Evolutionary conservation across 2,329 filamentous ascomycete species (phyloP), one percentile per base, ranked within the genome.

Genomic region (Botrytis deweyae): DNA sequence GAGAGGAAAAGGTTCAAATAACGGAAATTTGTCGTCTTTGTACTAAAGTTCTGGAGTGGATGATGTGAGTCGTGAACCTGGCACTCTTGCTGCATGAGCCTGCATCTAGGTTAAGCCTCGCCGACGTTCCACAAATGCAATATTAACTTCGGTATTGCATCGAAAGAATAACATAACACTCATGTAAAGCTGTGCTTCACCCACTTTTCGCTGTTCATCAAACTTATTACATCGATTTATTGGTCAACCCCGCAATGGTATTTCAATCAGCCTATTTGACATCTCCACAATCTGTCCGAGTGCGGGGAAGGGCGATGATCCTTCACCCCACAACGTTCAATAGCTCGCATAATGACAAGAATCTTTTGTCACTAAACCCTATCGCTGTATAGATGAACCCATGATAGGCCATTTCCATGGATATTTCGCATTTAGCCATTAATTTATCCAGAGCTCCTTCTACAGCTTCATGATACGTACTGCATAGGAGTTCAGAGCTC

Each of bases 291-390:
- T 55, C 22, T 55, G 5, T 20, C 33, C 36, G 33, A 16, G 22
- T 67, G 64, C 64, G 64, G 64, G 64, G 64, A 52, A 67, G 33
- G 25, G 38, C n/a, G 65, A 40, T 40, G 46, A 67, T 65, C 63
- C 44, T 46, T 65, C 44, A 46, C 42, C 42, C 46, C 33, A 40
- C 46, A 52, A 40, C 33, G 33, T 66, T 49, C 42, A 36, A 66
- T 12, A 66, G 22, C 22, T 14, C 29, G 64, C 44, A 52, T 38
- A 22, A 49, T 36, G 42, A 49, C 42, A 66, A 52, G 33, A 18
- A 38, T 52, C 36, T 29, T 66, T 52, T 25, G 49, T 46, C n/a
- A 18, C 3, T 38, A 16, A 67, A 40, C 4, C 44, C 16, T 40
- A 55, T 38, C 8, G 3, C 16, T 52, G 46, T 67, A 38, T 29